phyloP scores from a whole-genome alignment of 352 stramenopile genomes.

The Globisporangium radiosum region DNA sequence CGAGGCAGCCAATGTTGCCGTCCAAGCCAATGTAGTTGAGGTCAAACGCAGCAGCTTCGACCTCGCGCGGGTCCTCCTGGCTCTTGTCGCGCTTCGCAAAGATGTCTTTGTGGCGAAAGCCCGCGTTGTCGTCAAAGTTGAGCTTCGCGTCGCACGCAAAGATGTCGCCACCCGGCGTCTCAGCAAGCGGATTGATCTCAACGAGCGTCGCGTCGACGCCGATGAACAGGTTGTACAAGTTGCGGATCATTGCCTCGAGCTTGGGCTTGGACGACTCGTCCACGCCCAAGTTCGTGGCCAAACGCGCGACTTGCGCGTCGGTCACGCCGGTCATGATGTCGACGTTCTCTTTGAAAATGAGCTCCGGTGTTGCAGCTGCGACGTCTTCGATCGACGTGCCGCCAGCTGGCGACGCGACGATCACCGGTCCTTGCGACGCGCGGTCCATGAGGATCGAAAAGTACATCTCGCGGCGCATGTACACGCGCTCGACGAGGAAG shows the following conservation, averaged over 20 bases:
- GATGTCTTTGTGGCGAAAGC: conserved; percentile 95
- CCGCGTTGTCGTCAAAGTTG: conserved; percentile 99
- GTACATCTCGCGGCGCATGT: conserved; percentile 97
- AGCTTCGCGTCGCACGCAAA: conserved; percentile 98
- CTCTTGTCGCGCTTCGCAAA: conserved; percentile 85
- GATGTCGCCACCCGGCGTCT: conserved; percentile 93
- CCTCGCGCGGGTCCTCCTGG: conserved; percentile 95
- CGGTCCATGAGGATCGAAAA: conserved; percentile 98
- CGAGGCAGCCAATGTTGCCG: conserved; percentile 99
- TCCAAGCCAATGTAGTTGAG: conserved; percentile 99
- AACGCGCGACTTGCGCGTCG: conserved; percentile 62
- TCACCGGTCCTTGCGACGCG: conserved; percentile 90
- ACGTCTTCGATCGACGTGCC: conserved; percentile 98
- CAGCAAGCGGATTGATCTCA: conserved; percentile 98
- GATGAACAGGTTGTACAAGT: conserved; percentile 97
- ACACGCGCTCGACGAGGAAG: conserved; percentile 90
- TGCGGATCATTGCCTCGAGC: conserved; percentile 69
- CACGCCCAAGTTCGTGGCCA: conserved; percentile 72
- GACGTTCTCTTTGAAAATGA: conserved; percentile 92
- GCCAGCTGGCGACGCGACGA: conserved; percentile 93
- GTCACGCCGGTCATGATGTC: conserved; percentile 92
- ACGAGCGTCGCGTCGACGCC: conserved; percentile 95
- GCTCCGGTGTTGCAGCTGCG: conserved; percentile 89
- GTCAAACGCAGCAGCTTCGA: conserved; percentile 91
- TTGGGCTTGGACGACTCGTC: conserved; percentile 41